Evolutionary conservation across 768 basidiomycete species (phyloP), one percentile per base, ranked within the genome.

Genomic region (Kwoniella newhampshirensis): DNA sequence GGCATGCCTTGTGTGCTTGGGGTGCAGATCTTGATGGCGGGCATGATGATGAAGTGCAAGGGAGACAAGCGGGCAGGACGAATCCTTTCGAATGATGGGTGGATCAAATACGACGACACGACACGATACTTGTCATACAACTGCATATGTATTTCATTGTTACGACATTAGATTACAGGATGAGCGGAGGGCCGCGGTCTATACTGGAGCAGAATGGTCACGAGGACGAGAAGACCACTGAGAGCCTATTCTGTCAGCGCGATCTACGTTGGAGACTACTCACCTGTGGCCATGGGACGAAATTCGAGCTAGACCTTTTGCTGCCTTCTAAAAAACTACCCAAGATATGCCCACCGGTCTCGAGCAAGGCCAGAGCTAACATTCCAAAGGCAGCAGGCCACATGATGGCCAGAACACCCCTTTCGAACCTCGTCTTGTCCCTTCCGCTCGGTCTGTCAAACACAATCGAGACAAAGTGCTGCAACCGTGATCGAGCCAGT

Each of bases 1-100:
- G 75, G 75, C 67, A 74, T 64, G 73, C 75, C 20, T 54, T 76
- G 5, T 76, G 75, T 47, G 67, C 75, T 7, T 76, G 75, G 75
- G 75, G 75, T 6, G 42, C 51, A 18, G 75, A 76, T 53, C 47
- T 76, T 40, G 75, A 76, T 52, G 73, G 71, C 21, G 73, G 73
- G 2, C 64, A 66, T 26, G 65, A 54, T 13, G 68, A 73, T 26
- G 67, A 74, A 11, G 66, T 51, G 48, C 54, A 53, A 39, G 60
- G 65, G 27, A 30, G 50, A 27, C 66, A 75, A 57, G 74, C 71
- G 2, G 75, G 75, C 23, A 55, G 71, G 46, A 76, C 75, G 40
- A 76, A 76, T 58, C 75, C 75, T 1, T 71, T 76, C 52, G 75
- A 76, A 48, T 76, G 46, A 50, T n/a, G 37, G 18, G 27, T 18